Conservation (phyloP, 805 yeast species). For the Candida maltosa region DNA sequence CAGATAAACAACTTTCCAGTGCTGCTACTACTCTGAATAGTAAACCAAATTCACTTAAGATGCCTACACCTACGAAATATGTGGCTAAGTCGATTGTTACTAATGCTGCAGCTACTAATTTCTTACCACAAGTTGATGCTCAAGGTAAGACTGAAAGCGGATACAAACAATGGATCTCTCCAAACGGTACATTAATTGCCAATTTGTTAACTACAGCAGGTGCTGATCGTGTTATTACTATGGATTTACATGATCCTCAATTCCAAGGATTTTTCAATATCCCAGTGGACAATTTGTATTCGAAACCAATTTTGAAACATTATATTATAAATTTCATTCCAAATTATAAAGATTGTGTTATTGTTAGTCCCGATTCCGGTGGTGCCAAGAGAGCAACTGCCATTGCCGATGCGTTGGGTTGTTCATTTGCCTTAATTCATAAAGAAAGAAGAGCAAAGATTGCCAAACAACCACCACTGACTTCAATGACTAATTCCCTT, state of each 20-base stretch:
- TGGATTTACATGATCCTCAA: constrained; percentile 98
- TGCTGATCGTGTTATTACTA: constrained; percentile 93
- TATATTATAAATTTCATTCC: constrained; percentile 78
- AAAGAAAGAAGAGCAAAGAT: constrained; percentile 73
- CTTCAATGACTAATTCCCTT: constrained; percentile 14
- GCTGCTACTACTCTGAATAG: constrained; percentile 1
- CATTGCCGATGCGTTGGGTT: constrained; percentile 83
- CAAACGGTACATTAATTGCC: constrained; percentile 89
- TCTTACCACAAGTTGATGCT: constrained; percentile 30
- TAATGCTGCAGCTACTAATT: constrained; percentile 30
- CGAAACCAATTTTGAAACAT: constrained; percentile 82
- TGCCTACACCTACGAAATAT: constrained; percentile 9
- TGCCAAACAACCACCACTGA: constrained; percentile 29
- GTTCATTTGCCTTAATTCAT: constrained; percentile 92
- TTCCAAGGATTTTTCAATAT: constrained; percentile 96
- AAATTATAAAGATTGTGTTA: constrained; percentile 76
- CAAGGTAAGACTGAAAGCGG: constrained; percentile 54
- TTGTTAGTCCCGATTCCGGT: constrained; percentile 98
- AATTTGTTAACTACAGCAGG: constrained; percentile 87
- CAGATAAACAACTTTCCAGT: background rate
- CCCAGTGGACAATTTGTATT: constrained; percentile 91
- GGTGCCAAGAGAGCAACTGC: constrained; percentile 98
- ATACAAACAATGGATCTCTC: constrained; percentile 93
- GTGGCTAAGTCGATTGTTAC: constrained; percentile 27
- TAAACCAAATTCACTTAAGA: constrained; percentile 2